Evolutionary conservation across 2,329 filamentous ascomycete species (phyloP), one percentile per base, ranked within the genome.

Genomic region (Raffaelea arxii): DNA sequence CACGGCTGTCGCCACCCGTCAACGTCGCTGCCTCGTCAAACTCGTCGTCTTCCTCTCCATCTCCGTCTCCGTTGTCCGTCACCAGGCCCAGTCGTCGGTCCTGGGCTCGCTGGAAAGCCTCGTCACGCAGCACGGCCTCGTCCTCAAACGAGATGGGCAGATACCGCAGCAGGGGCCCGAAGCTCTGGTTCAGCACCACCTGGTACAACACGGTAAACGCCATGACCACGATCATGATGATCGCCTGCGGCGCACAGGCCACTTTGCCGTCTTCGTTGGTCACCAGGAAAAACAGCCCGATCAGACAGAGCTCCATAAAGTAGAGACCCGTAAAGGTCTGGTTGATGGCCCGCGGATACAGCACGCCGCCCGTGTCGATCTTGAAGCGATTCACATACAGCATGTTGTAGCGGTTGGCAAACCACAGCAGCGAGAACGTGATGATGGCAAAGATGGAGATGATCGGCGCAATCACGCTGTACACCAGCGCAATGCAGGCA

Each of bases 341-440:
- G 59, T 96, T 96, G 65, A 97, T 86, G 1, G 92, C 92, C 30
- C 83, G 78, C 0, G 92, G 92, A 57, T 95, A 98, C 44, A 97
- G 69, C 2, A 97, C 75, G 38, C 92, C 92, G 36, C 92, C 92
- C 0, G 91, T 98, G 64, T 98, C 92, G 50, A 84, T 80, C 54
- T 82, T 79, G 62, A 94, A 94, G 44, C 89, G 85, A 23, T 82
- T 94, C 49, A 98, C 90, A 58, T 96, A 98, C 19, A 98, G 76
- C 69, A 94, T 94, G 55, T 91, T 91, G 65, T 97, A 97, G n/a
- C 91, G 80, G 62, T 97, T 89, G 1, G 92, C 91, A 39, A 96
- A 73, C 90, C 90, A 98, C 53, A 97, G 82, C 0, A 98, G 71
- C 41, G 78, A 76, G 62, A 97, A 97, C 0, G 91, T 96, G 61